Evolutionary conservation across 345 rosid genomes (phyloP), one percentile per base, ranked within the genome.

Genomic region (Camelina hispida): DNA sequence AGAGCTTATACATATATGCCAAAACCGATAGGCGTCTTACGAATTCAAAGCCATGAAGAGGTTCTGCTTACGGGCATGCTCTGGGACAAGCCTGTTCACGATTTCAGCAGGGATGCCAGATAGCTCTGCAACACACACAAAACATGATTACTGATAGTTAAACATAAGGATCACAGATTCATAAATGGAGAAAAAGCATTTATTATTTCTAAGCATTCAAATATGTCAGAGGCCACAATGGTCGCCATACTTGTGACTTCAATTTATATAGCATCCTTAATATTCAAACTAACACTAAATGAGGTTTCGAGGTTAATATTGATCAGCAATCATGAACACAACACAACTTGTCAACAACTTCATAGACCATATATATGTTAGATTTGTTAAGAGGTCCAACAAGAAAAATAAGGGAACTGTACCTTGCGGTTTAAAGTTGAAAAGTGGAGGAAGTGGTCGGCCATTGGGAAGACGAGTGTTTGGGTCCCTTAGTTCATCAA

Each of bases 381-480:
- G 5, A 42, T 66, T 17, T 38, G 54, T 3, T 35, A 25, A 54
- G 38, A 44, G 50, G 28, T 15, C 53, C 62, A 62, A 3, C 18
- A 51, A 51, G 32, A n/a, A 62, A 57, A 10, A 48, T 43, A 71
- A 57, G 51, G 53, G 40, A 70, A 66, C 66, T 63, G 46, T 56
- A 87, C 91, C 98, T 87, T 85, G 88, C 8, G 93, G 81, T 78
- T 88, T 93, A 71, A 90, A 90, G 74, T 93, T 90, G 67, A 93
- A 88, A 66, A 93, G 85, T 18, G 98, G 98, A 47, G 98, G 98
- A 72, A 93, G 94, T 62, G 98, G 98, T 47, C 98, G 94, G 53
- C 96, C 96, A 63, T 84, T 92, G 66, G 97, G 97, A 35, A 92
- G 93, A 59, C 97, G 93, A 62, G 93, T 86, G 58, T 76, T 86